Conservation (phyloP, 169 alveolate species). For the Plasmodium knowlesi region DNA sequence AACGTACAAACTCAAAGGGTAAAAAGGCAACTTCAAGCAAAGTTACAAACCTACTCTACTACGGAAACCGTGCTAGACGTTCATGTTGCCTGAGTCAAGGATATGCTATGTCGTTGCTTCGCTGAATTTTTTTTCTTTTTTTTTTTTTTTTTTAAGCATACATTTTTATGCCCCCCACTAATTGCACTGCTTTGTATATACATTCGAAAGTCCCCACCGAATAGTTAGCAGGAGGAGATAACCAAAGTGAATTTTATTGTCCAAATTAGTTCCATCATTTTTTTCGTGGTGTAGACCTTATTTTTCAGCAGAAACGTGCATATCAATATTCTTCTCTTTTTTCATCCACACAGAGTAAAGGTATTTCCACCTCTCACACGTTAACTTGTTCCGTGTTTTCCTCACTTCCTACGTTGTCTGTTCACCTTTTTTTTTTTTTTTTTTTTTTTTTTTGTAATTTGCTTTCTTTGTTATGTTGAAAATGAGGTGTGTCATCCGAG, state of each 20-base stretch:
- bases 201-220: background rate
- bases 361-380: background rate
- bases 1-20: background rate
- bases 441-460: background rate
- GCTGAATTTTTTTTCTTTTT: background rate
- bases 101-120: background rate
- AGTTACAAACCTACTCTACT: background rate
- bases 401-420: background rate
- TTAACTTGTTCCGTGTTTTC: background rate
- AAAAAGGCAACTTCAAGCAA: background rate
- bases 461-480: background rate
- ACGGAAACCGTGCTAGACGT: background rate
- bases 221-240: background rate
- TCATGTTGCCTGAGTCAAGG: background rate
- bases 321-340: background rate
- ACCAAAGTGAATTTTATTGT: background rate
- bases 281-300: background rate
- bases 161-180: background rate
- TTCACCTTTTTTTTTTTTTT: background rate
- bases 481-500: background rate
- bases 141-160: background rate
- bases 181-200: background rate
- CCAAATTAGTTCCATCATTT: background rate
- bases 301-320: background rate
- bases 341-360: background rate